phyloP scores from a whole-genome alignment of 179 eudicot species.

The Monotropa hypopitys region DNA sequence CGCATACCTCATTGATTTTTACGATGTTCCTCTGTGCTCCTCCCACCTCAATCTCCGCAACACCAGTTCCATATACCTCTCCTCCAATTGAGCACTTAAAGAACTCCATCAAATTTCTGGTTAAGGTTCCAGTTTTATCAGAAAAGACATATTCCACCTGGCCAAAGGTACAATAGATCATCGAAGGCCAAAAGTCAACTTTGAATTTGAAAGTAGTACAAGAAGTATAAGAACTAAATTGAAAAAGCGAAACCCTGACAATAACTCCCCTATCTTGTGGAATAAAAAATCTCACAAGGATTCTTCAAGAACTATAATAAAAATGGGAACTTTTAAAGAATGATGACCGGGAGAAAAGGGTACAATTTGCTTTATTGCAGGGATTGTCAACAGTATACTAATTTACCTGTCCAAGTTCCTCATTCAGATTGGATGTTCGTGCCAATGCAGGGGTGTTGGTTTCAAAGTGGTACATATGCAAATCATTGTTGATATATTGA shows the following conservation, averaged over 20 bases:
- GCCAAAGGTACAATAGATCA: slow-evolving; percentile 1
- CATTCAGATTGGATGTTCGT: slow-evolving; percentile 93
- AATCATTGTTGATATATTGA: slow-evolving; percentile 86
- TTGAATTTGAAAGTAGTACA: neutral
- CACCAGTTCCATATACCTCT: slow-evolving; percentile 80
- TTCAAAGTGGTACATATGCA: slow-evolving; percentile 84
- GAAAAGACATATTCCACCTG: slow-evolving; percentile 96
- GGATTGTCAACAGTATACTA: neutral
- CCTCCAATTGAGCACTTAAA: slow-evolving; percentile 97
- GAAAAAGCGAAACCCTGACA: neutral
- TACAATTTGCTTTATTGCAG: neutral
- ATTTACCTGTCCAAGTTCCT: slow-evolving; percentile 98
- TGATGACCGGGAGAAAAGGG: neutral
- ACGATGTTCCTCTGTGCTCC: slow-evolving; percentile 59
- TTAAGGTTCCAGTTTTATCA: slow-evolving; percentile 94
- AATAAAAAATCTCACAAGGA: neutral
- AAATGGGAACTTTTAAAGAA: neutral
- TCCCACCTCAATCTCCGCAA: slow-evolving; percentile 86
- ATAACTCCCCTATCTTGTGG: neutral
- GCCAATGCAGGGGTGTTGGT: slow-evolving; percentile 91
- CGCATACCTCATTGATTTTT: slow-evolving; percentile 47
- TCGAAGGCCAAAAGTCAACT: neutral
- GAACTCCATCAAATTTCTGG: slow-evolving; percentile 96
- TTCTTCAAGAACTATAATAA: neutral
- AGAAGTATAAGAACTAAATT: neutral